phyloP scores from a whole-genome alignment of 2,329 filamentous ascomycete genomes.

The Dactylellina leptospora region DNA sequence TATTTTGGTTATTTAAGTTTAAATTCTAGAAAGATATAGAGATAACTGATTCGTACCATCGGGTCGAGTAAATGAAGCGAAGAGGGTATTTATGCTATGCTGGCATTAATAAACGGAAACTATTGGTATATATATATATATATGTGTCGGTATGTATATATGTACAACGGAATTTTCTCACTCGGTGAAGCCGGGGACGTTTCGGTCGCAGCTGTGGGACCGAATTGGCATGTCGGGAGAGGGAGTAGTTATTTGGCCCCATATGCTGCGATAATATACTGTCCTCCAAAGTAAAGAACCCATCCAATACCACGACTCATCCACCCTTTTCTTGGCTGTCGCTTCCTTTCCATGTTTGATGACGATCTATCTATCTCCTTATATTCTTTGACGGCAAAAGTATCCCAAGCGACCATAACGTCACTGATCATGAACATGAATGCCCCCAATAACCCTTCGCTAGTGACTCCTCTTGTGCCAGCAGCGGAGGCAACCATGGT shows the following conservation, averaged over 20 bases:
- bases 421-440: constrained; percentile 49
- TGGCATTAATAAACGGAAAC: too few species aligned
- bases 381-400: constrained; percentile 25
- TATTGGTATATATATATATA: too few species aligned
- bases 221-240: too few species aligned
- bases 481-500: constrained; percentile 44
- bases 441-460: constrained; percentile 23
- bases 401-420: constrained; percentile 47
- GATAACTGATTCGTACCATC: background rate
- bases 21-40: too few species aligned
- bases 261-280: constrained; percentile 34
- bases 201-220: too few species aligned
- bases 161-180: background rate
- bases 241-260: constrained; percentile 23
- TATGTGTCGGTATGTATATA: too few species aligned
- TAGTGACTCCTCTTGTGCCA: constrained; percentile 14
- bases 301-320: constrained; percentile 37
- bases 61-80: background rate
- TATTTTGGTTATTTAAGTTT: too few species aligned
- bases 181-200: too few species aligned
- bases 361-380: background rate
- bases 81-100: constrained; percentile 12
- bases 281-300: constrained; percentile 42
- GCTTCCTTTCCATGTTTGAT: background rate
- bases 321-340: constrained; percentile 26